Conservation (phyloP, 139 green algal genomes). For the Parachlorella kessleri region DNA sequence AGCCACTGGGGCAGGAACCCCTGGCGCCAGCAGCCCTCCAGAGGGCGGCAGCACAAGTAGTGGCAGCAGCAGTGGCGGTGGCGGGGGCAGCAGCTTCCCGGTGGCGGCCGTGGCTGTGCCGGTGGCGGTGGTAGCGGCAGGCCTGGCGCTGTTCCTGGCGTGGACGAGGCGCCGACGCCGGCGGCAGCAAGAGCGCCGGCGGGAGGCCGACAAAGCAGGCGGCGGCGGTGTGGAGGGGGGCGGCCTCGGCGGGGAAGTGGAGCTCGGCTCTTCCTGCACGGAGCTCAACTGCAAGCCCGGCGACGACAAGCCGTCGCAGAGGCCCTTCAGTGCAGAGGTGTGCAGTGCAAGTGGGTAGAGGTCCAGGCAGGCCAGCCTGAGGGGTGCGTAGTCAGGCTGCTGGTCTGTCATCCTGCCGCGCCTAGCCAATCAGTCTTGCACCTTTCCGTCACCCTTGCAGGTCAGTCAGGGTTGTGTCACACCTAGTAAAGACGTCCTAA, state of each 20-base stretch:
- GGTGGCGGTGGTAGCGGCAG: background rate
- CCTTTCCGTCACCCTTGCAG: too few relatives aligned
- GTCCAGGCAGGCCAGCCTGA: too few relatives aligned
- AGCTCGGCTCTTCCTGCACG: too few relatives aligned
- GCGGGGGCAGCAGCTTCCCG: background rate
- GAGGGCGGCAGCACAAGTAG: background rate
- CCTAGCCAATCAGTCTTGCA: too few relatives aligned
- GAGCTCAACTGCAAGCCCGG: too few relatives aligned
- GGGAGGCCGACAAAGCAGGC: background rate
- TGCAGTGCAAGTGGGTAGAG: background rate
- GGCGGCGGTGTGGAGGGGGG: background rate
- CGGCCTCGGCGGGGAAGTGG: background rate
- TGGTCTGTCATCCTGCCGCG: too few relatives aligned
- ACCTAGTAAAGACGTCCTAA: too few relatives aligned
- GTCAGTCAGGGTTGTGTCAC: too few relatives aligned
- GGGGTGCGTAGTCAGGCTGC: too few relatives aligned
- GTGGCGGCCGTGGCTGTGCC: slow-evolving; percentile 3
- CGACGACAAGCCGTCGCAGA: background rate
- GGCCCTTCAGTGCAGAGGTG: background rate
- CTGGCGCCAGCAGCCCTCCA: background rate
- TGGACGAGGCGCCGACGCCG: background rate
- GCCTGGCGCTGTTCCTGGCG: background rate
- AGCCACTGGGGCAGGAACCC: background rate
- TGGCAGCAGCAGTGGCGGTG: too few relatives aligned
- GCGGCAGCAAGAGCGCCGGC: background rate